These are phyloP conservation scores for Pleurotus giganteus DNA, from an alignment of 768 basidiomycete species.

Conservation along the genomic window DNA sequence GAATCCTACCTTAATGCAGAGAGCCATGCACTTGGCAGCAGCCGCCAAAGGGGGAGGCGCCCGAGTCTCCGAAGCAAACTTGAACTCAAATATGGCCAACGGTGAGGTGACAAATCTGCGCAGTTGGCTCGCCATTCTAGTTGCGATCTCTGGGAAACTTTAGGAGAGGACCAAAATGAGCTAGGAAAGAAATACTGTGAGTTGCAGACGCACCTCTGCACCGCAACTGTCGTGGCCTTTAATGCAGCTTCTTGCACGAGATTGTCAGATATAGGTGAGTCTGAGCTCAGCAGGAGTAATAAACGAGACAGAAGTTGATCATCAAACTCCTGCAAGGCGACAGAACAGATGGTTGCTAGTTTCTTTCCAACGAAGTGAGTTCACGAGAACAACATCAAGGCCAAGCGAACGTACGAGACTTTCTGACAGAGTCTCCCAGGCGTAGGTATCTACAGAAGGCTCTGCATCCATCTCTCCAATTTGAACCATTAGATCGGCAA, in stretches of 20 bases:
- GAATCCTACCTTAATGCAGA: slow-evolving; percentile 75
- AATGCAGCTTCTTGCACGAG: slow-evolving; percentile 88
- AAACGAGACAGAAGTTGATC: slow-evolving; percentile 67
- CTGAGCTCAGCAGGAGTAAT: slow-evolving; percentile 73
- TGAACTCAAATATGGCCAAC: slow-evolving; percentile 83
- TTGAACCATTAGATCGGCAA: slow-evolving; percentile 73
- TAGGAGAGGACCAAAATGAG: not conserved
- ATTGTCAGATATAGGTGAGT: slow-evolving; percentile 78
- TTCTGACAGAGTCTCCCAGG: slow-evolving; percentile 92
- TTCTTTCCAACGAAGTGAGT: slow-evolving; percentile 48
- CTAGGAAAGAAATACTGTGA: not conserved
- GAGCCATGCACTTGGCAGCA: slow-evolving; percentile 85
- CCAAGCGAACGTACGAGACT: slow-evolving; percentile 56
- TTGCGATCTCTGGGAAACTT: slow-evolving; percentile 84
- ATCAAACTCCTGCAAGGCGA: slow-evolving; percentile 68
- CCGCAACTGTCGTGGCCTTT: slow-evolving; percentile 80
- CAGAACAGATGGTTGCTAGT: slow-evolving; percentile 79
- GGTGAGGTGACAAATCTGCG: slow-evolving; percentile 89
- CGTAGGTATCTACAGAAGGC: slow-evolving; percentile 81
- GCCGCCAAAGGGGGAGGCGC: slow-evolving; percentile 78
- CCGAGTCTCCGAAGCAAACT: slow-evolving; percentile 70
- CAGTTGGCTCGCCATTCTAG: slow-evolving; percentile 72
- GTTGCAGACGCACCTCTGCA: slow-evolving; percentile 60
- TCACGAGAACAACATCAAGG: not conserved
- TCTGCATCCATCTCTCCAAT: slow-evolving; percentile 82